phyloP scores from a whole-genome alignment of 768 basidiomycete species.

The Boletus pseudopeckii region DNA sequence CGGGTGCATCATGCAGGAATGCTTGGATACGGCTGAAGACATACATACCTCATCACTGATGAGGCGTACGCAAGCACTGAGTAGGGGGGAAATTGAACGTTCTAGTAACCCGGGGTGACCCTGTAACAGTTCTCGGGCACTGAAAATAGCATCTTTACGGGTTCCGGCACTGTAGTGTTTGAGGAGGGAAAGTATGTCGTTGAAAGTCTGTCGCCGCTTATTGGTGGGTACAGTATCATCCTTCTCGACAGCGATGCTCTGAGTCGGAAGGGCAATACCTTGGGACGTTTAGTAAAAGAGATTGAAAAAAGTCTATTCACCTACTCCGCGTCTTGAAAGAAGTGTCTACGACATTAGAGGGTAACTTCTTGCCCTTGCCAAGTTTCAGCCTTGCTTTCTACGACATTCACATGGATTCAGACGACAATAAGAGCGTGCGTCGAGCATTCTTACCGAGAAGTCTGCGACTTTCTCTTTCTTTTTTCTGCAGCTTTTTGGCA shows the following conservation, averaged over 20 bases:
- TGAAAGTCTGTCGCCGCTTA: conserved; percentile 67
- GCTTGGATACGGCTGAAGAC: conserved; percentile 11
- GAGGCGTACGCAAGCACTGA: conserved; percentile 63
- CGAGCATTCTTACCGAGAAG: conserved; percentile 56
- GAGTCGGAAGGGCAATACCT: conserved; percentile 90
- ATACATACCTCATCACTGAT: conserved; percentile 77
- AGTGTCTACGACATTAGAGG: conserved; percentile 88
- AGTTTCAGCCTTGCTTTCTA: conserved; percentile 97
- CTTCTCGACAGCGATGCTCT: conserved; percentile 66
- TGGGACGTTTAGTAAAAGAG: conserved; percentile 10
- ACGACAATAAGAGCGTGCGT: neutral
- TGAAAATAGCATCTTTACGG: conserved; percentile 74
- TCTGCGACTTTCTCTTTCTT: conserved; percentile 85
- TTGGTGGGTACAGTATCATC: conserved; percentile 64
- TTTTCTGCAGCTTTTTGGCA: conserved; percentile 89
- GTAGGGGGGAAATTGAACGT: conserved; percentile 48
- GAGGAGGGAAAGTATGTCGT: conserved; percentile 71
- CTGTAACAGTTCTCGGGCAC: conserved; percentile 69
- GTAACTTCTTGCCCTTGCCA: conserved; percentile 84
- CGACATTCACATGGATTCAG: neutral
- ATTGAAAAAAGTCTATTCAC: conserved; percentile 25
- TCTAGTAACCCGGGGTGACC: conserved; percentile 54
- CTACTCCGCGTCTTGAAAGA: conserved; percentile 92
- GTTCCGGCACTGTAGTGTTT: conserved; percentile 82
- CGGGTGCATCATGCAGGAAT: neutral